Conservation (phyloP, 345 rosid species). For the Hevea brasiliensis region DNA sequence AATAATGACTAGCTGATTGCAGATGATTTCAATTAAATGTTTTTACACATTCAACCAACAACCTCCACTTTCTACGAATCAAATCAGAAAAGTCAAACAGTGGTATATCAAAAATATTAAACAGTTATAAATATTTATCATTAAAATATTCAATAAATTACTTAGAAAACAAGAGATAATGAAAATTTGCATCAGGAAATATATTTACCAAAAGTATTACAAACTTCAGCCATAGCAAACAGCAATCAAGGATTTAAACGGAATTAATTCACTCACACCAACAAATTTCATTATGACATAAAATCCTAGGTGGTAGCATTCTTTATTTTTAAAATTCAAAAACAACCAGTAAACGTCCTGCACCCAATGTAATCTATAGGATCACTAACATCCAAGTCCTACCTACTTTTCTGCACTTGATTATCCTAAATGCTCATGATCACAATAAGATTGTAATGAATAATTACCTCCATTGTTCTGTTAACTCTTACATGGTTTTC, state of each 20-base stretch:
- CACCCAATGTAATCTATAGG: not conserved
- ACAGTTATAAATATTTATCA: too few species aligned
- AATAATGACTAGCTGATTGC: constrained; percentile 6
- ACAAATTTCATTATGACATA: not conserved
- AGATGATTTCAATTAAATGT: not conserved
- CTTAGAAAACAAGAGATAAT: not conserved
- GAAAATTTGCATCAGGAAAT: not conserved
- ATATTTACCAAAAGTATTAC: not conserved
- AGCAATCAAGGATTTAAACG: not conserved
- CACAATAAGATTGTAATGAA: not conserved
- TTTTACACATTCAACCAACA: constrained; percentile 4
- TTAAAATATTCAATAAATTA: not conserved
- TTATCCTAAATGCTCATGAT: not conserved
- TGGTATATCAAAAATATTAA: not conserved
- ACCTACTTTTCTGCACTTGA: not conserved
- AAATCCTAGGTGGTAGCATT: not conserved
- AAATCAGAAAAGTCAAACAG: not conserved
- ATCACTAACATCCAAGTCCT: not conserved
- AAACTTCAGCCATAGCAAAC: not conserved
- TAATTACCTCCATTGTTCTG: not conserved
- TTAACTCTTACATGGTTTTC: constrained; percentile 10
- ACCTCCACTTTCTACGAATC: not conserved
- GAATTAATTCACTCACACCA: not conserved
- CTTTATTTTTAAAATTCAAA: not conserved
- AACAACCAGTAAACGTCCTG: not conserved